Base-by-base conservation (phyloP, 2,329 filamentous ascomycete genomes). In the Pseudogymnoascus sp. region DNA sequence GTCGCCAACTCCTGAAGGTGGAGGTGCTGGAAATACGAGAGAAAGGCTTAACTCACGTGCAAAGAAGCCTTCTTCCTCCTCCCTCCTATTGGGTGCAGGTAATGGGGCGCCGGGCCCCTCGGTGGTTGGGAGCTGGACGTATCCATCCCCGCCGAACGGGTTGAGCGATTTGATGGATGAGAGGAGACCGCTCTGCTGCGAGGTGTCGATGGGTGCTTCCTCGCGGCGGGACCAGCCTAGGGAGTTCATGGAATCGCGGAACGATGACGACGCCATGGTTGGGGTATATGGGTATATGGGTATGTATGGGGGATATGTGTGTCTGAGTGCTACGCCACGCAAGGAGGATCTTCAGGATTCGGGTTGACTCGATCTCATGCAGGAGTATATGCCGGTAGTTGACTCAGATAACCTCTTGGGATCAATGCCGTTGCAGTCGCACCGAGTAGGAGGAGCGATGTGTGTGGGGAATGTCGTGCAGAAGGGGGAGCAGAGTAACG, bases 61-160 rank as follows among this genome's bases (percentile, higher is more conserved):
- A 85, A 97, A 93, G 86, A 90, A 97, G 68, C 88, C 90, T 78
- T 97, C 95, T 74, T 97, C 93, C 77, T 97, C 95, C 74, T 97
- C 93, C 70, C 93, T 86, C 72, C 93, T 84, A 73, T 76, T 90
- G 66, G 91, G 86, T 66, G 92, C 92, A 62, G 93, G 93, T 60
- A 97, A 79, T 68, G 93, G 92, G 68, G 93, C 92, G 60, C 91
- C 92, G 37, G 90, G 81, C 69, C 83, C 83, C 74, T 96, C 93
- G 69, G 87, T 87, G 61, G 91, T 95, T 64, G 95, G 93, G 60
- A 99, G 86, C 75, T 90, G 87, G 69, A 97, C 88, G 83, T 96
- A 96, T 75, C 93, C 92, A 74, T 88, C 83, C 72, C 88, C 84
- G 63, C 87, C 85, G 75, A 97, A 97, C 0, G 93, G 93, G 76